These are phyloP conservation scores for Datisca glomerata DNA, from an alignment of 306 rosid genomes.

Conservation along the genomic window DNA sequence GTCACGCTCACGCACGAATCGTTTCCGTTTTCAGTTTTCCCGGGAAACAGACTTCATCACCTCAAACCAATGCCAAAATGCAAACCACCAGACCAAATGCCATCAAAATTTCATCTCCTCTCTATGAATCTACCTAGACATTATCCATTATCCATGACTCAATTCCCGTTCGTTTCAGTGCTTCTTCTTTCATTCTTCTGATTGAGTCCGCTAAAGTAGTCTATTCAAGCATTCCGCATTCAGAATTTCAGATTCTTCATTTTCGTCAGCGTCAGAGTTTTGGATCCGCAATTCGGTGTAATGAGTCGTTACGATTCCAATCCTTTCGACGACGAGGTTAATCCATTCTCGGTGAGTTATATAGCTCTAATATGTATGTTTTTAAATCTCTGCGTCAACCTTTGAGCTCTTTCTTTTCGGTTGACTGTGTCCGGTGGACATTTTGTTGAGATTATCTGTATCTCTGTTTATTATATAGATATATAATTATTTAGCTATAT, in stretches of 20 bases:
- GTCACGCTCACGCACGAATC: slow-evolving; percentile 13
- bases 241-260: background rate
- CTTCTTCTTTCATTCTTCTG: background rate
- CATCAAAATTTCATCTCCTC: slow-evolving; percentile 2
- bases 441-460: too few species aligned
- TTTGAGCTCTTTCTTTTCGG: background rate
- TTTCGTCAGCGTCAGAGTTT: background rate
- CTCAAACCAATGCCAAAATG: slow-evolving; percentile 6
- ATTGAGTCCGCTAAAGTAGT: slow-evolving; percentile 2
- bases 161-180: background rate
- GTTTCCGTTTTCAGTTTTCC: slow-evolving; percentile 13
- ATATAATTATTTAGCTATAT: background rate
- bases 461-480: background rate
- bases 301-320: slow-evolving; percentile 60
- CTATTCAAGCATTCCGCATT: background rate
- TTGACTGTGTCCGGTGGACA: too few species aligned
- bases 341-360: slow-evolving; percentile 56
- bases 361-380: background rate
- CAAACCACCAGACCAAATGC: background rate
- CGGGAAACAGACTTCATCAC: slow-evolving; percentile 13
- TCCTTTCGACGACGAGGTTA: slow-evolving; percentile 54
- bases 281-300: slow-evolving; percentile 15
- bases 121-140: background rate
- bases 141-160: background rate
- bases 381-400: background rate